A percentile compares a stretch with the other conserved stretches of the same genome.
These are phyloP conservation scores for Plasmodium reichenowi DNA, from an alignment of 169 alveolate genomes.

Conservation along the genomic window DNA sequence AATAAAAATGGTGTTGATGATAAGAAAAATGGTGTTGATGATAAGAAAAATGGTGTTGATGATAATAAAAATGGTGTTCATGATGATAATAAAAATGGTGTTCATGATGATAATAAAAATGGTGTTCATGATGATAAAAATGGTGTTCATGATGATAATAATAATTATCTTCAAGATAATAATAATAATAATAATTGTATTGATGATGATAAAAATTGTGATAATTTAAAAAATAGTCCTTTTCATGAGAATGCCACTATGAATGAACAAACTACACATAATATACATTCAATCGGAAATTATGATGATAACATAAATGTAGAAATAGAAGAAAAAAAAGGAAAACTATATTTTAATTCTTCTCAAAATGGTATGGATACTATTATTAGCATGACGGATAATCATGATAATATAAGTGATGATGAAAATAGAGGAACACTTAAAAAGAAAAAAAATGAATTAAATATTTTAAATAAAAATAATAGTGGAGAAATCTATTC, in stretches of 20 bases:
- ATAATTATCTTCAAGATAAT: not conserved
- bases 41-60: not conserved
- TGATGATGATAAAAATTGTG: not conserved
- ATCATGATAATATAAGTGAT: no score
- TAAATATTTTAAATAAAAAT: no score
- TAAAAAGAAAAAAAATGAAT: no score
- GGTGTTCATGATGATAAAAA: not conserved
- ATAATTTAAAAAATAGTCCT: not conserved
- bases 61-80: not conserved
- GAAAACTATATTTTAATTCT: no score
- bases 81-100: not conserved
- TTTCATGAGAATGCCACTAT: not conserved
- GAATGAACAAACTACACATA: not conserved
- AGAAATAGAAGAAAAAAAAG: not conserved
- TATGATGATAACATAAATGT: not conserved
- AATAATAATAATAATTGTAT: not conserved
- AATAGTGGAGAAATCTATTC: no score
- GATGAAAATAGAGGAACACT: no score
- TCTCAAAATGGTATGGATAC: no score
- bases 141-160: not conserved
- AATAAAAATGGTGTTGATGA: not conserved
- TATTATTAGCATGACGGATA: no score
- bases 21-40: not conserved
- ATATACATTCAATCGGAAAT: not conserved
- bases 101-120: not conserved